phyloP scores from a whole-genome alignment of 2,329 filamentous ascomycete genomes.

The Gaeumannomyces tritici region DNA sequence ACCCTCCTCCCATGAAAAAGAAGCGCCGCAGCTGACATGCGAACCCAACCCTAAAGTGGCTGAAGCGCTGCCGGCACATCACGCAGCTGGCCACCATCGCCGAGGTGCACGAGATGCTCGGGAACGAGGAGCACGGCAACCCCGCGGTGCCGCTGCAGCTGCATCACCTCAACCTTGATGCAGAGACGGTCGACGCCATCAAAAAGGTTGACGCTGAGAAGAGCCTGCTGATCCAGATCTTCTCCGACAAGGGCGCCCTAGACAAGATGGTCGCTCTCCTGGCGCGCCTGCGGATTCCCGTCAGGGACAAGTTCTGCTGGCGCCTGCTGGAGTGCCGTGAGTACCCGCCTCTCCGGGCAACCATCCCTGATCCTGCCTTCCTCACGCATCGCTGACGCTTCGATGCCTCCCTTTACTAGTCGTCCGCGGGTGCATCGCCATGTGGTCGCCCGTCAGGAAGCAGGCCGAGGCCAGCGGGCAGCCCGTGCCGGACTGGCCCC shows the following conservation, averaged over 20 bases:
- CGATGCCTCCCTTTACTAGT: not conserved
- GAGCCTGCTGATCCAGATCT: not conserved
- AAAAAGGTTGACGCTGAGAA: not conserved
- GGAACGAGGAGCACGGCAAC: not conserved
- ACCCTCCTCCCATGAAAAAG: too few species aligned
- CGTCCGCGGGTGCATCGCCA: not conserved
- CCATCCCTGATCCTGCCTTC: not conserved
- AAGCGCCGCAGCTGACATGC: not conserved
- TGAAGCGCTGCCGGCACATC: slow-evolving; percentile 1
- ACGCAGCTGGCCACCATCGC: not conserved
- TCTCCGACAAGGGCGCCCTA: not conserved
- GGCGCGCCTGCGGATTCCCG: not conserved
- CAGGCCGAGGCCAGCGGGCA: not conserved
- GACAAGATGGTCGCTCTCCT: not conserved
- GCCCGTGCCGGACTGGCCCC: not conserved
- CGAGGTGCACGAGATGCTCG: slow-evolving; percentile 1
- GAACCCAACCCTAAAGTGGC: not conserved
- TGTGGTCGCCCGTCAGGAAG: not conserved
- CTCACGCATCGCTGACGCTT: not conserved
- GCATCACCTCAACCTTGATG: not conserved
- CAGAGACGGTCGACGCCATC: not conserved
- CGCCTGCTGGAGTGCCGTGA: slow-evolving; percentile 2
- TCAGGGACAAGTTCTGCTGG: not conserved
- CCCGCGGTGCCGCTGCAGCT: not conserved
- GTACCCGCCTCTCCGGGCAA: not conserved